Base-by-base conservation (phyloP, 169 alveolate species). In the Fabrea salina region DNA sequence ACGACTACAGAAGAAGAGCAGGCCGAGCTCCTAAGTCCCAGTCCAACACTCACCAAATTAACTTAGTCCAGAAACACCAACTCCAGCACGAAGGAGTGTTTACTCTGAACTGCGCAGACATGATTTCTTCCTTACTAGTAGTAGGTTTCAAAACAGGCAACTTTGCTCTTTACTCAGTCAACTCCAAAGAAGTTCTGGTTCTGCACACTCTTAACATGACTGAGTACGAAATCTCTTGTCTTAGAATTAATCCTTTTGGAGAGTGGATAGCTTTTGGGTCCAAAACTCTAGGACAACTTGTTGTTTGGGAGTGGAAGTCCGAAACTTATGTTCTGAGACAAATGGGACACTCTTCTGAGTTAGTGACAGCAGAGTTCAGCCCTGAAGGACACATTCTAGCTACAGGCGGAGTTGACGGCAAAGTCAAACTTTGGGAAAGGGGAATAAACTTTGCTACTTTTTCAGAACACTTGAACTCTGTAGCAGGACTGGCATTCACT, bases 231-330 rank as follows among this genome's bases (percentile, higher is more conserved):
- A 93, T 93, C 39, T 75, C 86, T 56, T 72, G 90, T 27, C 13
- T 91, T 43, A 76, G 92, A 27, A 82, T 93, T 19, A 93, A 89
- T 77, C 40, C 83, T 2, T 58, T 88, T n/a, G 95, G 95, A 5
- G 92, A 91, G 47, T 93, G 96, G 95, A 90, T 93, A 5, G 96
- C 95, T 7, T 77, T 93, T 43, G 96, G 92, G 4, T 80, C 85
- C 33, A 80, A 85, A 66, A 76, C 80, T 49, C 47, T 75, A 58
- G 92, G 93, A 8, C 94, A 96, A 91, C 82, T 97, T 30, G 90
- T 98, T 16, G 98, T 98, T 37, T 98, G 99, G 99, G 99, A 98
- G 85, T 98, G 99, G 99, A 95, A 97, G 84, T 95, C 99, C 66
- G 99, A 98, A 80, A 93, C 99, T 13, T 98, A 96, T 79, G 92